These are phyloP conservation scores for Zygnema circumcarinatum DNA, from an alignment of 139 green algal species.

Conservation along the genomic window DNA sequence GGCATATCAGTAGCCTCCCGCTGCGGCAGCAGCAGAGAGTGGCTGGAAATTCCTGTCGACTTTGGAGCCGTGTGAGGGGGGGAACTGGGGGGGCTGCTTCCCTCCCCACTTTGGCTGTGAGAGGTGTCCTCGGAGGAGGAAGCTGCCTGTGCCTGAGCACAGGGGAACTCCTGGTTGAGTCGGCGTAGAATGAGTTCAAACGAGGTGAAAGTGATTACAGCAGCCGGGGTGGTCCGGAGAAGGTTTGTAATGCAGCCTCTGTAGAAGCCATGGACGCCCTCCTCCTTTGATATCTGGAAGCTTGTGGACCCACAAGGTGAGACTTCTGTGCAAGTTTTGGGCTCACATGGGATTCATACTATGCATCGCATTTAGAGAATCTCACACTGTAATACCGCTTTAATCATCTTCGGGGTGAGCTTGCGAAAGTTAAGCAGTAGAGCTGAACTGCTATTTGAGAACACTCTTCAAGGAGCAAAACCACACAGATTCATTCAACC, in stretches of 20 bases:
- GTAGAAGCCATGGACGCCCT: slow-evolving; percentile 78
- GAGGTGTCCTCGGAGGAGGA: too few species aligned
- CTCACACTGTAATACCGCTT: slow-evolving; percentile 13
- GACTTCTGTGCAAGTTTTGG: not conserved
- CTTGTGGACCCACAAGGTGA: not conserved
- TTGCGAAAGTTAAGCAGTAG: too few species aligned
- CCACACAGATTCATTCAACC: too few species aligned
- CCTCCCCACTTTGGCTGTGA: not conserved
- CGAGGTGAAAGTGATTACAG: slow-evolving; percentile 95
- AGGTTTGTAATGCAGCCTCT: slow-evolving; percentile 90
- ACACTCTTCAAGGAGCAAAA: too few species aligned
- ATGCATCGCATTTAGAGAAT: slow-evolving; percentile 6
- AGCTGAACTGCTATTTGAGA: too few species aligned
- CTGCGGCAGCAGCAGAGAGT: not conserved
- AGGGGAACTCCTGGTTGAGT: slow-evolving; percentile 63
- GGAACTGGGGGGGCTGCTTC: not conserved
- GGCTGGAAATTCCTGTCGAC: not conserved
- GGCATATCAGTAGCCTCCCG: not conserved
- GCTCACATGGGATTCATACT: not conserved
- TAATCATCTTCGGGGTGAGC: not conserved
- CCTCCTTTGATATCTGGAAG: slow-evolving; percentile 64
- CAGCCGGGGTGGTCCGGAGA: slow-evolving; percentile 91
- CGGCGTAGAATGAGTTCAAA: slow-evolving; percentile 91
- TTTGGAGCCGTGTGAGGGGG: not conserved
- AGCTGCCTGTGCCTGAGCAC: slow-evolving; percentile 1